Evolutionary conservation across 768 basidiomycete genomes (phyloP), one percentile per base, ranked within the genome.

Genomic region (Auricularia sp.): DNA sequence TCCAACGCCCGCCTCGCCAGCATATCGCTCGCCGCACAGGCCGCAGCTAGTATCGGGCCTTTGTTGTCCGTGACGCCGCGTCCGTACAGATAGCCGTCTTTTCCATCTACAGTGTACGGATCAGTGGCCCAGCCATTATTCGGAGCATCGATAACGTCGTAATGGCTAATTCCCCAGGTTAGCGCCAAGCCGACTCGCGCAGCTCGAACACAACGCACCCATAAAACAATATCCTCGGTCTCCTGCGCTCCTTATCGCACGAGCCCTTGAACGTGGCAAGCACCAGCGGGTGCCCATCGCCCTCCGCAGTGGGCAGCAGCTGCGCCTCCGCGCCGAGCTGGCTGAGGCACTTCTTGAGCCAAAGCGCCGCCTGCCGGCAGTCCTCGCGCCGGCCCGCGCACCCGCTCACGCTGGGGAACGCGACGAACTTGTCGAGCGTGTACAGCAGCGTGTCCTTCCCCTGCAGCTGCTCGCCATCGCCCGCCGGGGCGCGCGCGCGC

Each of bases 51-150:
- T 58, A 97, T 87, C 0, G 97, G 97, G 0, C 96, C 97, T 72
- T 99, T 98, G 78, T 99, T 87, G 70, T 99, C 97, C 1, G 91
- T 90, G 1, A 91, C 88, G 3, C 97, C 93, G 56, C 91, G 85
- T 23, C 95, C 96, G 70, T 93, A 94, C 0, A 95, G 77, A 71
- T 90, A 94, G 0, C 93, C 94, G 69, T 98, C 93, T 11, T 85
- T 82, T 2, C 93, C 93, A 0, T 83, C 83, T 66, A 98, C 75
- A 6, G 77, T 79, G 76, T 93, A 99, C 0, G 97, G 96, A 65
- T 93, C 86, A 1, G 88, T 86, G 23, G 80, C 75, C 96, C 96
- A 98, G 12, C 87, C 84, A 5, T 14, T 83, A 78, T 10, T 77
- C 74, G 0, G 85, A 0, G 94, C 93, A 0, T 88, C 79, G 60